A percentile compares a stretch with the other conserved stretches of the same genome.
These are phyloP conservation scores for Colletotrichum sp. DNA, from an alignment of 2,329 filamentous ascomycete genomes.

Conservation along the genomic window DNA sequence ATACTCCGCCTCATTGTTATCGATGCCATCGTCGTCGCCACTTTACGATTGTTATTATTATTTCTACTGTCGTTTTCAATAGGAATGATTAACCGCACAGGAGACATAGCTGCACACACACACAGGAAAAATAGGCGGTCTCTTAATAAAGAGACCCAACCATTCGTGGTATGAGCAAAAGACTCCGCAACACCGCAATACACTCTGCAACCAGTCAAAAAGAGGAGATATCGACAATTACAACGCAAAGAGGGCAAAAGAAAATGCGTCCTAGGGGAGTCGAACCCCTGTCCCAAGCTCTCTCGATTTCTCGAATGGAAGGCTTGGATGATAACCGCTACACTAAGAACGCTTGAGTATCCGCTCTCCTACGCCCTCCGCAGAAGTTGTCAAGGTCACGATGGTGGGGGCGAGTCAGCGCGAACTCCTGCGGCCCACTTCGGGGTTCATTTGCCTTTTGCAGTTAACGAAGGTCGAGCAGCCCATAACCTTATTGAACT, in stretches of 20 bases:
- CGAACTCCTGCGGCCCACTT: background rate
- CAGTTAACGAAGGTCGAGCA: background rate
- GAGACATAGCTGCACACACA: too few species aligned
- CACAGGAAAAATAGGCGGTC: fast-evolving
- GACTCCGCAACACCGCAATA: background rate
- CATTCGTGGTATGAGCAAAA: background rate
- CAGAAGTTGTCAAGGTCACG: background rate
- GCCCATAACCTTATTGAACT: background rate
- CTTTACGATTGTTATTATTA: too few species aligned
- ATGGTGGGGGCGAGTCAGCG: background rate
- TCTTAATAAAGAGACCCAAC: too few species aligned
- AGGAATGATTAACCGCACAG: too few species aligned
- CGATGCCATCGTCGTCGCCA: too few species aligned
- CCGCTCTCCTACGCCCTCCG: fast-evolving
- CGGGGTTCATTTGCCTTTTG: background rate
- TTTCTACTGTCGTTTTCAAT: fast-evolving
- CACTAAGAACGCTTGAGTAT: background rate
- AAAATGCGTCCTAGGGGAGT: background rate
- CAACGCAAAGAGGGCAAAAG: background rate
- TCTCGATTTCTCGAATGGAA: background rate
- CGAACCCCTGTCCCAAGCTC: background rate
- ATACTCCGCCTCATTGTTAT: fast-evolving
- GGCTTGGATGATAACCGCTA: background rate
- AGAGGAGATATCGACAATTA: background rate
- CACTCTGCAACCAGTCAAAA: fast-evolving